Base-by-base conservation (phyloP, 2,329 filamentous ascomycete species). In the Gyromitra esculenta region DNA sequence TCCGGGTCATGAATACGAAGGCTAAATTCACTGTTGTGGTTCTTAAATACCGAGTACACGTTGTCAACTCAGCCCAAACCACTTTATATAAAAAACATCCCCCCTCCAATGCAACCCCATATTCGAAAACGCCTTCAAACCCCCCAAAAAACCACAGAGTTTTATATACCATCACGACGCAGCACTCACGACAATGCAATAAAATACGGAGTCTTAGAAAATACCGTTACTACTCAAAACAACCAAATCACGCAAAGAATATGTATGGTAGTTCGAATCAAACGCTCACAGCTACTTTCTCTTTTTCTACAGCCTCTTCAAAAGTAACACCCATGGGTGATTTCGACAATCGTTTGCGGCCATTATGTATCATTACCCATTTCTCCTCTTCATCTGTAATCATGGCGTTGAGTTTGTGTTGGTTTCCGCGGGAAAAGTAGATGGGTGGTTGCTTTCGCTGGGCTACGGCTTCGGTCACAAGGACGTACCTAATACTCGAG, bases 401-500 rank as follows among this genome's bases (percentile, higher is more conserved):
- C 81, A 87, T 82, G 6, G 85, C 83, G 75, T 87, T 85, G 76
- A 88, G 87, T 70, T 83, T 84, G 5, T 85, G 85, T 21, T 86
- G 85, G 71, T 87, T 86, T 8, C 87, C 87, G 43, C 87, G 83
- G 7, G 85, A 83, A 73, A 88, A 84, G 76, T 88, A 88, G 18
- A 87, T 80, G 0, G 86, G 86, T 50, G 86, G 85, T 68, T 86
- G 85, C 67, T 87, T 84, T 54, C 85, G 83, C 31, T 84, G 83
- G 1, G 86, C 86, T 25, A 87, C 86, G 0, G 83, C 83, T 76
- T 86, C 84, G 0, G 86, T 87, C 4, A 88, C 84, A 11, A 88
- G 83, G 7, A 88, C 85, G 75, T 87, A 86, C 78, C 87, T 87
- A 45, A 88, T 85, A 68, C 85, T 87, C 9, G 86, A 87, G 2